Evolutionary conservation across 441 rosid species (phyloP), one percentile per base, ranked within the genome.

Genomic region (Populus tomentosa): DNA sequence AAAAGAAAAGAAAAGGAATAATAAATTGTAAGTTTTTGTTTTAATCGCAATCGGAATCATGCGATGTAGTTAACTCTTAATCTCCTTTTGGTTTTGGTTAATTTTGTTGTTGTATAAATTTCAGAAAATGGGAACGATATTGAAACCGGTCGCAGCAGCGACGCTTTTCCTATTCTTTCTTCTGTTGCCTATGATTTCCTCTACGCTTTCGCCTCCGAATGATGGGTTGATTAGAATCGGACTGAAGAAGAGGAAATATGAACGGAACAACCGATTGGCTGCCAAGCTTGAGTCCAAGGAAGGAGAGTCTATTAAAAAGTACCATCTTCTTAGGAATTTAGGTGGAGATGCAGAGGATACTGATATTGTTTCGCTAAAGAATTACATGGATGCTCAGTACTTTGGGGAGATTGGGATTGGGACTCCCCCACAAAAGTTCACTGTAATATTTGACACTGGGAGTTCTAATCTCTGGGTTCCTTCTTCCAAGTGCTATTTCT

Each of bases 381-480:
- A 93, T 80, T 91, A 89, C 85, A 70, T 93, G 93, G 94, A 91
- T 84, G 97, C 95, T 80, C 98, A 91, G 77, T 93, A 93, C 77
- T 91, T 89, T 84, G 97, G 97, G 73, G 95, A 90, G 86, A 89
- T 93, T 80, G 93, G 91, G 59, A 82, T 92, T 56, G 97, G 98
- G 38, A 87, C 89, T 56, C 98, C 97, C 16, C 86, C 90, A 20
- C 97, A 93, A 77, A 93, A 87, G 68, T 93, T 93, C 80, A 90
- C 94, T 1, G 98, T 92, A 84, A 90, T 93, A 63, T 93, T 93
- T 74, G 98, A 93, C 82, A 93, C 98, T 3, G 95, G 98, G 38
- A 93, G 97, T 81, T 92, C 98, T 75, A 92, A 92, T 78, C 82
- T 93, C 66, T 93, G 95, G 97, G 92, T 93, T 66, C 98, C 98